A percentile compares a stretch with the other conserved stretches of the same genome.
Evolutionary conservation across 106 monocot species (phyloP).

Genomic region (Phalaenopsis aphrodite): DNA sequence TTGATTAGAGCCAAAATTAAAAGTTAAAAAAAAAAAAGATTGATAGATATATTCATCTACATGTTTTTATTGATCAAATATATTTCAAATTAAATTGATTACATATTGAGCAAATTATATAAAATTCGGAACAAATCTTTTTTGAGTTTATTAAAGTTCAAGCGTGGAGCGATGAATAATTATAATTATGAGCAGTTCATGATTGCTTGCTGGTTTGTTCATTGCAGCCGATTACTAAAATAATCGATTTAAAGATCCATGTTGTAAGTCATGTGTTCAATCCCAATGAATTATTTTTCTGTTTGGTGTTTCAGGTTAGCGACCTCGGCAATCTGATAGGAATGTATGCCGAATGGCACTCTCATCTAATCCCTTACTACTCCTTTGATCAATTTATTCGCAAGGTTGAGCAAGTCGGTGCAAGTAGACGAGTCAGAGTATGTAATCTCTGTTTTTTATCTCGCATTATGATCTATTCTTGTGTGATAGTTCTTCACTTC

Average conservation of each 20-base stretch:
- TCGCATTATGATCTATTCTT: neutral
- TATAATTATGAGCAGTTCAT: neutral
- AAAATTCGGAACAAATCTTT: too few species aligned
- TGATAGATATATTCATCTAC: neutral
- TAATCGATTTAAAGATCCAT: neutral
- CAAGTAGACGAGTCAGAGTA: conserved; percentile 73
- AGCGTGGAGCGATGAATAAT: neutral
- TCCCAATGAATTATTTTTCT: neutral
- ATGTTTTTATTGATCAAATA: too few species aligned
- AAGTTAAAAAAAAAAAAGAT: neutral
- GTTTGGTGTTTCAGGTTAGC: conserved; percentile 30
- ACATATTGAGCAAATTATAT: too few species aligned
- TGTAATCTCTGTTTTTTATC: conserved; percentile 16
- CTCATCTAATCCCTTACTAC: conserved; percentile 75
- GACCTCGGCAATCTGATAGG: conserved; percentile 76
- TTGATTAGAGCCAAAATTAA: neutral
- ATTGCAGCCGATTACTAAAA: neutral
- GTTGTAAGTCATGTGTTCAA: neutral
- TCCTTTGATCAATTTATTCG: conserved; percentile 83
- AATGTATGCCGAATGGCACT: conserved; percentile 79
- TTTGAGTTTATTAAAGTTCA: too few species aligned
- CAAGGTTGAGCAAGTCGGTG: conserved; percentile 73
- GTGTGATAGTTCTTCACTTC: neutral
- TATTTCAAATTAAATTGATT: too few species aligned
- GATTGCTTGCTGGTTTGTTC: neutral